Conservation (phyloP, 768 basidiomycete genomes). For the Phanerochaete carnosa region DNA sequence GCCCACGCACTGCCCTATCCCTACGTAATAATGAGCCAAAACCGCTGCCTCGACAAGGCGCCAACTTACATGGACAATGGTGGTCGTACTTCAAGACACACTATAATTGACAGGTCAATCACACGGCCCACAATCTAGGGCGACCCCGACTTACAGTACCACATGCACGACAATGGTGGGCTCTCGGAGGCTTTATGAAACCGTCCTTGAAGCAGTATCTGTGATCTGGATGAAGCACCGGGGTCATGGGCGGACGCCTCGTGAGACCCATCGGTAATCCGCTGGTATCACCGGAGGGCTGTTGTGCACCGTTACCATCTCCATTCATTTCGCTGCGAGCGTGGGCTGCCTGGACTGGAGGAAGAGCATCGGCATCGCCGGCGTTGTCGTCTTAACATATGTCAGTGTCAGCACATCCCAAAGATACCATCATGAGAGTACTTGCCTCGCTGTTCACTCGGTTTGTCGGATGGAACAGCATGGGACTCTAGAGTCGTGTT, state of each 20-base stretch:
- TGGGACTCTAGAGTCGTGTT: background rate
- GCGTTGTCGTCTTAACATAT: slow-evolving; percentile 9
- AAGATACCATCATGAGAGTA: background rate
- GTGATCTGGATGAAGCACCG: slow-evolving; percentile 56
- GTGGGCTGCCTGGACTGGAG: slow-evolving; percentile 18
- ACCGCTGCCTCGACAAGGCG: background rate
- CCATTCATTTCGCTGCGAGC: slow-evolving; percentile 7
- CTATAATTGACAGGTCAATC: slow-evolving; percentile 31
- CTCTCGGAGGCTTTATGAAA: slow-evolving; percentile 67
- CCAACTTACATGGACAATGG: slow-evolving; percentile 78
- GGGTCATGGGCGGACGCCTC: slow-evolving; percentile 34
- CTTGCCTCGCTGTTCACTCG: background rate
- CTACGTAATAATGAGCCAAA: slow-evolving; percentile 29
- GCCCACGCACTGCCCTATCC: slow-evolving; percentile 95
- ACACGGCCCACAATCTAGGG: background rate
- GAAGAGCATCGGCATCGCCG: slow-evolving; percentile 19
- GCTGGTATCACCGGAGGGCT: background rate
- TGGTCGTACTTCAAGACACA: slow-evolving; percentile 85
- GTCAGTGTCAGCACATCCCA: background rate
- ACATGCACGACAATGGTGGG: slow-evolving; percentile 81
- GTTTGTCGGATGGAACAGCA: slow-evolving; percentile 1
- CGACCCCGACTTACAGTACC: slow-evolving; percentile 58
- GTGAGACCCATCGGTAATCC: slow-evolving; percentile 20
- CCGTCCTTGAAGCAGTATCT: slow-evolving; percentile 64
- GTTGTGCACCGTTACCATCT: background rate